A percentile compares a stretch with the other conserved stretches of the same genome.
Conservation (phyloP, 208 protist genomes). For the Acanthamoeba rhysodes region DNA sequence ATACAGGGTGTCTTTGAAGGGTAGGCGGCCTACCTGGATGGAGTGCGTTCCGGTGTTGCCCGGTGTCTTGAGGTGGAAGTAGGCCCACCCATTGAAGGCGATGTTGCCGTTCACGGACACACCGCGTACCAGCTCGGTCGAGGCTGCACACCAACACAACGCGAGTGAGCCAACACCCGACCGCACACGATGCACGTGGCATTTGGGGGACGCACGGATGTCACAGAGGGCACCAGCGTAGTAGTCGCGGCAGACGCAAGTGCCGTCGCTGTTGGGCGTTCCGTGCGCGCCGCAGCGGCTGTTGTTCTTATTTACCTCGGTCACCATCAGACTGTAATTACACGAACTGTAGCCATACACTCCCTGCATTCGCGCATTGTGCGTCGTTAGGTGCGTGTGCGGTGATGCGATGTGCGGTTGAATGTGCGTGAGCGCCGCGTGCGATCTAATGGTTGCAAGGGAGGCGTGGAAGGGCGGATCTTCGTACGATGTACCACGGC, state of each 20-base stretch:
- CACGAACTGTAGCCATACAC: not conserved
- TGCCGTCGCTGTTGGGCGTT: slow-evolving; percentile 51
- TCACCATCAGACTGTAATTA: not conserved
- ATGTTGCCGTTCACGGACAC: not conserved
- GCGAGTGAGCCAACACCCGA: not conserved
- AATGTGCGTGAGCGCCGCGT: not conserved
- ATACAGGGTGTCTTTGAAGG: not conserved
- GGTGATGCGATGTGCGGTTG: no score
- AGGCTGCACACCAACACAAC: not conserved
- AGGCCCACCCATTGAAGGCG: not conserved
- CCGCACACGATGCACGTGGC: not conserved
- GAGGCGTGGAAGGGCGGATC: not conserved
- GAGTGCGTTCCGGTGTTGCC: slow-evolving; percentile 6
- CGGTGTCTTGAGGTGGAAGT: slow-evolving; percentile 12
- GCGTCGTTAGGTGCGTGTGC: no score
- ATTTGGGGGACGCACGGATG: not conserved
- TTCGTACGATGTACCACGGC: slow-evolving; percentile 19
- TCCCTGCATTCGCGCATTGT: not conserved
- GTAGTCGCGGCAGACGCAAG: slow-evolving; percentile 31
- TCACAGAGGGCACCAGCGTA: slow-evolving; percentile 5
- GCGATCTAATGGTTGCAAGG: not conserved
- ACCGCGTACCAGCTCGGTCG: not conserved
- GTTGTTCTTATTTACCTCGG: not conserved
- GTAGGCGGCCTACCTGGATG: not conserved
- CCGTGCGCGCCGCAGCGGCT: not conserved